Evolutionary conservation across 352 stramenopile genomes (phyloP), one percentile per base, ranked within the genome.

Genomic region (Pythium plurisporium): DNA sequence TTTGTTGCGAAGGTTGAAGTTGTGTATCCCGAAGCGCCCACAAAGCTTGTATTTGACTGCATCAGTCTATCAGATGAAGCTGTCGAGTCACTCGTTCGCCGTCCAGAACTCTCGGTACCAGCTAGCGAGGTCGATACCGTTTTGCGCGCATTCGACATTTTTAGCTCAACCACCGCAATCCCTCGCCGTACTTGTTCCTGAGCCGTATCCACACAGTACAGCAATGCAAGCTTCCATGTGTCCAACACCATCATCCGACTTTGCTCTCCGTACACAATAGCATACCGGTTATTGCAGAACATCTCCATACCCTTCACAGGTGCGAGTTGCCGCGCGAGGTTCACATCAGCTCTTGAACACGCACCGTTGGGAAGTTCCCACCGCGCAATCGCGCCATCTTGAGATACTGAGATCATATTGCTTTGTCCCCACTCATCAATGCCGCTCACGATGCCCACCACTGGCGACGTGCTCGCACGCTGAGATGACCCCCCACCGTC

Each of bases 391-490:
- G 67, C 72, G 8, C 82, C 82, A 37, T 79, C 76, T 15, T 60
- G 66, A 1, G 76, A 79, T 17, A 87, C 66, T 0, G 82, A 80
- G 1, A 92, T 55, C 25, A 91, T 59, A n/a, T 76, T 87, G 57
- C 72, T 83, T 40, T 92, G 79, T 2, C 81, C 82, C 76, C 76
- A 92, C 54, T 90, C 79, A 47, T 92, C 78, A n/a, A 74, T 84
- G 1, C 80, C 81, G 25, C 70, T 92, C 5, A 82, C 64, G 23
- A 92, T 73, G 0, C 78, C 71, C 34, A 87, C 78, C 1, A 92
- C 61, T 0, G 79, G 65, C 5, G 73, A 66, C 8, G 55, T 42
- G 2, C 11, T 20, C 30, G n/a, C 29, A 7, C 15, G 26, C n/a
- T 43, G 41, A 20, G 47, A 37, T 1, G 38, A 50, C 2, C 46